Conservation (phyloP, 2,329 filamentous ascomycete species). For the Fusarium domesticum region DNA sequence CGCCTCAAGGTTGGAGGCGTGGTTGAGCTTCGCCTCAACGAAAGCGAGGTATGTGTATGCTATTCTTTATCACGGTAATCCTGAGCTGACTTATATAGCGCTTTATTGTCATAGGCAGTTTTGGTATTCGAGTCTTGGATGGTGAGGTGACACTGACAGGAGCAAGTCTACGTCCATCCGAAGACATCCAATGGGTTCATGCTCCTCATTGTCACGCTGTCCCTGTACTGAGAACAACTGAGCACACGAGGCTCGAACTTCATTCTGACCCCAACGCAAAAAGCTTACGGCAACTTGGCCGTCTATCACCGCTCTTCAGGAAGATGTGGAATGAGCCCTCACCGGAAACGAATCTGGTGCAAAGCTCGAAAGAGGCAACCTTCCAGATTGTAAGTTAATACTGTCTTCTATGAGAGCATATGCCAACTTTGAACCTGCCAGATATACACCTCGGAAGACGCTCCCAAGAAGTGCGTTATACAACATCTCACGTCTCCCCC, state of each 20-base stretch:
- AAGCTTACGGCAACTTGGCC: constrained; percentile 52
- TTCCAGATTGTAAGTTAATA: constrained; percentile 49
- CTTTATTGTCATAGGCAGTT: constrained; percentile 64
- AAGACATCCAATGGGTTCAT: constrained; percentile 54
- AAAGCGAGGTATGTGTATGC: constrained; percentile 46
- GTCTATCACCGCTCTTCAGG: constrained; percentile 63
- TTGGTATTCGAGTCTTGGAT: constrained; percentile 57
- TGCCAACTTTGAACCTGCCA: constrained; percentile 34
- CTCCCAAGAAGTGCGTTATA: constrained; percentile 46
- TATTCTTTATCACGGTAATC: neutral
- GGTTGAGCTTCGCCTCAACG: constrained; percentile 42
- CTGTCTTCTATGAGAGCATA: neutral
- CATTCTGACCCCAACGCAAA: constrained; percentile 49
- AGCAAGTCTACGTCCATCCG: constrained; percentile 53
- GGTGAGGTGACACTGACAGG: constrained; percentile 66
- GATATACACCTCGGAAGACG: constrained; percentile 54
- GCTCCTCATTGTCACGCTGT: constrained; percentile 68
- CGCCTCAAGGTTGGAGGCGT: constrained; percentile 39
- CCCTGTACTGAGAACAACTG: constrained; percentile 58
- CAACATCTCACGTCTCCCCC: constrained; percentile 56
- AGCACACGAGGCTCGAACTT: constrained; percentile 53
- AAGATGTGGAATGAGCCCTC: constrained; percentile 63
- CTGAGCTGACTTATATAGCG: constrained; percentile 43
- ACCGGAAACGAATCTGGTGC: constrained; percentile 19
- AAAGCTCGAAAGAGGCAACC: constrained; percentile 25